phyloP scores from a whole-genome alignment of 2,329 filamentous ascomycete species.

The Ceratocystis alfenasii region DNA sequence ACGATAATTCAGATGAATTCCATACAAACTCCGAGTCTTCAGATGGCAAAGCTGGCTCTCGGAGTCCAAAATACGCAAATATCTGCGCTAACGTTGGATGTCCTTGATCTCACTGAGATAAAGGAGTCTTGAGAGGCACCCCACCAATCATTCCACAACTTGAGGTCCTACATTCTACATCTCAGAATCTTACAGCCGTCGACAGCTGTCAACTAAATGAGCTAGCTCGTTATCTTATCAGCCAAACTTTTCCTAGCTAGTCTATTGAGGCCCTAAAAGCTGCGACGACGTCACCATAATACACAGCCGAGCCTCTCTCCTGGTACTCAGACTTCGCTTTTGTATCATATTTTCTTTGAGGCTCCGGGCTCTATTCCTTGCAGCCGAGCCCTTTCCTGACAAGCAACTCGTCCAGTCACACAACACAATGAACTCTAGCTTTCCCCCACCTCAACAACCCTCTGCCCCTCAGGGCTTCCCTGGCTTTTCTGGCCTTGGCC shows the following conservation, averaged over 20 bases:
- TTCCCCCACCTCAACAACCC: constrained; percentile 12
- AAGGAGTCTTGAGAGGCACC: not conserved
- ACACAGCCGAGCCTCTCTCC: not conserved
- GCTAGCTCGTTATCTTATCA: constrained; percentile 2
- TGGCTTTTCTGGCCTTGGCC: constrained; percentile 10
- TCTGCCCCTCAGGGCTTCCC: constrained; percentile 7
- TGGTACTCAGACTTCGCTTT: not conserved
- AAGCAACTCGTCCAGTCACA: not conserved
- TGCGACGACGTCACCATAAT: not conserved
- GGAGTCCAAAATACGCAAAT: not conserved
- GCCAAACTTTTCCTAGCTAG: constrained; percentile 2
- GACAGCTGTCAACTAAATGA: not conserved
- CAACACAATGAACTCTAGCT: constrained; percentile 11
- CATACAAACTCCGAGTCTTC: not conserved
- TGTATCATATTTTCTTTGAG: not conserved
- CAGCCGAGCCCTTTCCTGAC: not conserved
- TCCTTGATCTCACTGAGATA: not conserved
- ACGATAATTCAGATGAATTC: not conserved
- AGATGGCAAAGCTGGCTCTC: not conserved
- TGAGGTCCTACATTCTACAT: not conserved
- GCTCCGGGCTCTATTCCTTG: not conserved
- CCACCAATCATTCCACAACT: not conserved
- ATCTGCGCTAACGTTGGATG: not conserved
- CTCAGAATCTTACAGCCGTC: not conserved
- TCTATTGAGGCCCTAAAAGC: not conserved